These are phyloP conservation scores for Trichoderma endophyticum DNA, from an alignment of 2,329 filamentous ascomycete species.

Conservation along the genomic window DNA sequence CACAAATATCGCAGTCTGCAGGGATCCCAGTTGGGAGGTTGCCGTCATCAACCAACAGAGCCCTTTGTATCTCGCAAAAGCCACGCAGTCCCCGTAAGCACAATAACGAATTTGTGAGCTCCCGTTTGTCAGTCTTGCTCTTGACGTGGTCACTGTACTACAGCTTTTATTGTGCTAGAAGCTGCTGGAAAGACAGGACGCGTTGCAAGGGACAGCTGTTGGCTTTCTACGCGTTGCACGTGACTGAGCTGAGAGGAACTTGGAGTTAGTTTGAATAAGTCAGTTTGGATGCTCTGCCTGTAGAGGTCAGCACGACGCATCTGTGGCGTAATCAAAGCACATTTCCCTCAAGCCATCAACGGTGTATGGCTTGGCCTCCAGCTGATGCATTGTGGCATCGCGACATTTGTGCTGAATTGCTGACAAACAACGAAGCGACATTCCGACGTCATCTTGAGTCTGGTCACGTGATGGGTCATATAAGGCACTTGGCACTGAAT, in stretches of 20 bases:
- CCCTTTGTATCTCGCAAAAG: neutral
- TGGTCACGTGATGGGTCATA: neutral
- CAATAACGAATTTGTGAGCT: neutral
- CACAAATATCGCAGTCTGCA: slow-evolving; percentile 33
- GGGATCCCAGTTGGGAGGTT: neutral
- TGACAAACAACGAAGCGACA: neutral
- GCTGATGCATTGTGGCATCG: neutral
- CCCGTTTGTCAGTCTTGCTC: neutral
- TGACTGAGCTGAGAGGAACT: neutral
- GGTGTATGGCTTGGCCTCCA: neutral
- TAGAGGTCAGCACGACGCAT: neutral
- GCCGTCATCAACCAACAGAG: neutral
- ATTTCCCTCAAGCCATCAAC: neutral
- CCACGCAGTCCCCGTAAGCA: neutral
- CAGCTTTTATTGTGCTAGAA: neutral
- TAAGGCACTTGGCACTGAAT: neutral
- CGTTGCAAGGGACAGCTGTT: neutral
- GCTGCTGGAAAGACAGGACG: neutral
- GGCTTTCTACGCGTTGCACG: neutral
- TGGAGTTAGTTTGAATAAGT: neutral
- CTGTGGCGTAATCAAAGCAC: neutral
- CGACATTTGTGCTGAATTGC: neutral
- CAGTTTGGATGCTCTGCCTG: neutral
- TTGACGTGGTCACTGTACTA: neutral
- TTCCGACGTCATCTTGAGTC: neutral